Percentiles rank a stretch among this genome's conserved stretches.
Evolutionary conservation across 1,284 basidiomycete species (phyloP).

Genomic region (Somion occarium): DNA sequence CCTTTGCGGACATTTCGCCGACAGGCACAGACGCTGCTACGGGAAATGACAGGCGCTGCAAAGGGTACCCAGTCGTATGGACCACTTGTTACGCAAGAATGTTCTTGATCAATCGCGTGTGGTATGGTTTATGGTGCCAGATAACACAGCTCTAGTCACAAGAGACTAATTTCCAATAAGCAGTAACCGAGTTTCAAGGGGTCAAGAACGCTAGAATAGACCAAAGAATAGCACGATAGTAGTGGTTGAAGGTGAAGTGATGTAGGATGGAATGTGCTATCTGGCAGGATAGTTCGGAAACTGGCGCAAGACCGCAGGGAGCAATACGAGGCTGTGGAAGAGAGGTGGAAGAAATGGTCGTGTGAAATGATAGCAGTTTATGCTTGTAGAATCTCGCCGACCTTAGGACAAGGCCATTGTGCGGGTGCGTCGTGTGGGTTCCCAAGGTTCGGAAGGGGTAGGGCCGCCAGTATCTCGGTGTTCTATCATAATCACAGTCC

Average conservation of each 20-base stretch:
- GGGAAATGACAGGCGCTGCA: no score
- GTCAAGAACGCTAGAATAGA: not conserved
- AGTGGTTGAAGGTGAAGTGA: not conserved
- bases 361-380: conserved; percentile 1
- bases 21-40: no score
- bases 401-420: not conserved
- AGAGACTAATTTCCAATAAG: not conserved
- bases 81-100: not conserved
- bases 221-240: not conserved
- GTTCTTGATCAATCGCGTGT: not conserved
- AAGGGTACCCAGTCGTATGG: no score
- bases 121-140: not conserved
- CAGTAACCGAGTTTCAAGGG: not conserved
- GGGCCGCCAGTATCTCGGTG: conserved; percentile 6
- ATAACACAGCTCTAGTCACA: no score
- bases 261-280: not conserved
- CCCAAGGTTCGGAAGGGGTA: conserved; percentile 1
- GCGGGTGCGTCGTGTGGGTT: conserved; percentile 4
- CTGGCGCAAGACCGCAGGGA: not conserved
- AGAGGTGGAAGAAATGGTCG: conserved; percentile 3
- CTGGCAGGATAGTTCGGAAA: not conserved
- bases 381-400: not conserved
- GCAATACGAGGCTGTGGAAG: not conserved
- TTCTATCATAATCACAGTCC: conserved; percentile 3
- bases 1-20: not conserved